Evolutionary conservation across 2,329 filamentous ascomycete species (phyloP).

Genomic region (Penicillium sp.): DNA sequence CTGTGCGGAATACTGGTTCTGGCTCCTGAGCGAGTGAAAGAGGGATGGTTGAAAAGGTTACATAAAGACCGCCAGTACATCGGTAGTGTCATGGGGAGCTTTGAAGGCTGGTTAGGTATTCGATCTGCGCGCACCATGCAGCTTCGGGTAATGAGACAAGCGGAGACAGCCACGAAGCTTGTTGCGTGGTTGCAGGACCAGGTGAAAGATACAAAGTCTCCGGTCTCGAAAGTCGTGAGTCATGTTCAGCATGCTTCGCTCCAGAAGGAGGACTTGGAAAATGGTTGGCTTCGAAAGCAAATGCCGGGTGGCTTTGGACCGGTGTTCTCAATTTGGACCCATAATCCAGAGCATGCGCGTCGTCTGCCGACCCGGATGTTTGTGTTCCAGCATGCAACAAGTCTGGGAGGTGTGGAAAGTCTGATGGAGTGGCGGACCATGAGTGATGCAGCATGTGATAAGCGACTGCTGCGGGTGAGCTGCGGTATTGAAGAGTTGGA

Average conservation of each 20-base stretch:
- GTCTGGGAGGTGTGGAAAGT: conserved; percentile 88
- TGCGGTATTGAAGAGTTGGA: conserved; percentile 68
- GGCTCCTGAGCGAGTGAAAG: conserved; percentile 33
- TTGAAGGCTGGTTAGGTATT: conserved; percentile 89
- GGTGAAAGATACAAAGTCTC: conserved; percentile 38
- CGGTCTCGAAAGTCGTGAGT: conserved; percentile 56
- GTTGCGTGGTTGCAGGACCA: conserved; percentile 67
- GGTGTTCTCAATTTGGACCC: conserved; percentile 74
- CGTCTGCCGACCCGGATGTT: conserved; percentile 71
- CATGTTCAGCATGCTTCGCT: conserved; percentile 76
- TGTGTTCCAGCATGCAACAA: conserved; percentile 93
- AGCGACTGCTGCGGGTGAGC: conserved; percentile 72
- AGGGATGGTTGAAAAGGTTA: conserved; percentile 60
- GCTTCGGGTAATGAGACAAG: conserved; percentile 73
- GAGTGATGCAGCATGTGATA: conserved; percentile 72
- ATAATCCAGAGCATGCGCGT: conserved; percentile 60
- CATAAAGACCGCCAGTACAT: conserved; percentile 67
- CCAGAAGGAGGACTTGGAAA: conserved; percentile 57
- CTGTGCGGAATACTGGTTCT: conserved; percentile 78
- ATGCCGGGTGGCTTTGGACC: conserved; percentile 90
- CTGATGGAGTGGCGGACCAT: conserved; percentile 94
- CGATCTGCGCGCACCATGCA: conserved; percentile 80
- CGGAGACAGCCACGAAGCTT: conserved; percentile 64
- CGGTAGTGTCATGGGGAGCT: conserved; percentile 77
- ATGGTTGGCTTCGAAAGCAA: conserved; percentile 71